These are phyloP conservation scores for Penicillium sp. DNA, from an alignment of 2,329 filamentous ascomycete species.

Conservation along the genomic window DNA sequence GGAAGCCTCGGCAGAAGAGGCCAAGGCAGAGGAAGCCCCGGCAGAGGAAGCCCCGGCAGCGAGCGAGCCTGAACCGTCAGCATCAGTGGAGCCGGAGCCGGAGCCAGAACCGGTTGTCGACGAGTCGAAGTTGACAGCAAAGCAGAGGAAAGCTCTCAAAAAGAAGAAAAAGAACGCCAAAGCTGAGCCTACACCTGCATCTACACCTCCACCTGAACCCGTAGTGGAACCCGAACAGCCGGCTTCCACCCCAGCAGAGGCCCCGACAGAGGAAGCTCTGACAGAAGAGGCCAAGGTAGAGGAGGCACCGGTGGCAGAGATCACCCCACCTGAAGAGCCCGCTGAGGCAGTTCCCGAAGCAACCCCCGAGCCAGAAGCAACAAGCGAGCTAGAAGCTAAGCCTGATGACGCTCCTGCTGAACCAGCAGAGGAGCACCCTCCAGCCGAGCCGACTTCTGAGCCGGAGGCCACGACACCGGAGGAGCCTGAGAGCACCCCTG, in stretches of 20 bases:
- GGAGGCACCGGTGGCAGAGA: background rate
- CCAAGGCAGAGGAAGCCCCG: conserved; percentile 14
- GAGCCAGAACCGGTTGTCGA: background rate
- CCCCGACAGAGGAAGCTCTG: no score
- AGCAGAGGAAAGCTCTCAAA: conserved; percentile 12
- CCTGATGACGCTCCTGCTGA: conserved; percentile 14
- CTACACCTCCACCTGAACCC: conserved; percentile 9
- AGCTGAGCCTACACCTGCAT: conserved; percentile 7
- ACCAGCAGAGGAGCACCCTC: background rate
- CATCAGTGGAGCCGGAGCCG: background rate
- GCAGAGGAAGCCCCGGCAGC: conserved; percentile 13
- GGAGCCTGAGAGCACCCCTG: conserved; percentile 2
- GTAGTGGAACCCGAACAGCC: conserved; percentile 1
- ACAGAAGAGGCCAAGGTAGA: no score
- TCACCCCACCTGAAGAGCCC: background rate
- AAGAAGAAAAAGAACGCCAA: conserved; percentile 14
- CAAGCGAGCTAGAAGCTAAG: background rate
- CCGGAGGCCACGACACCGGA: conserved; percentile 5
- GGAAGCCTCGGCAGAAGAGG: background rate
- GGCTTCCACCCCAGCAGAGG: background rate
- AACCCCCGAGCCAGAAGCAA: conserved; percentile 10
- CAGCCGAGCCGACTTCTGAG: conserved; percentile 8
- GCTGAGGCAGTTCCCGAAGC: background rate
- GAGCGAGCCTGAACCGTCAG: background rate
- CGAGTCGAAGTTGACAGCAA: conserved; percentile 1